These are phyloP conservation scores for Saposhnikovia divaricata DNA, from an alignment of 129 eudicot genomes.

Conservation along the genomic window DNA sequence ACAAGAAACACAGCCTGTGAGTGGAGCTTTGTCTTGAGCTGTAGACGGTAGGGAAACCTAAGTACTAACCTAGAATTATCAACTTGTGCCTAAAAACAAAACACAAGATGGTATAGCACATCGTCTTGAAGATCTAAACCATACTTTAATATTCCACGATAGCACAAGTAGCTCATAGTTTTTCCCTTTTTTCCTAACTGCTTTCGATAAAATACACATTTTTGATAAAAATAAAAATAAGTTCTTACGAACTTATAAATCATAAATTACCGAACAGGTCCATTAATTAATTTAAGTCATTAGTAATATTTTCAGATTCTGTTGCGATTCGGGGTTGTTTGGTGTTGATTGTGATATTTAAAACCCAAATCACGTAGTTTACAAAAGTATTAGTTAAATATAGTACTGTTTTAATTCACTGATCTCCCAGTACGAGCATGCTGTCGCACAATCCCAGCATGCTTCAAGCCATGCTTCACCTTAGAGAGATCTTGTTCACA, in stretches of 20 bases:
- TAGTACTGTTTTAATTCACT: not conserved
- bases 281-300: no score
- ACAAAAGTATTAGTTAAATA: not conserved
- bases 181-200: not conserved
- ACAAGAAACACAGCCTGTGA: not conserved
- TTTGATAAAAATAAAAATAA: no score
- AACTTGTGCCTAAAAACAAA: not conserved
- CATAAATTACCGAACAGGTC: no score
- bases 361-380: not conserved
- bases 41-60: not conserved
- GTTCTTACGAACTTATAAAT: no score
- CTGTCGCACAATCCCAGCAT: not conserved
- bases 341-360: not conserved
- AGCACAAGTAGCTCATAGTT: not conserved
- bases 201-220: not conserved
- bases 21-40: not conserved
- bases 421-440: not conserved
- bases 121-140: not conserved
- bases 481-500: not conserved
- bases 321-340: not conserved
- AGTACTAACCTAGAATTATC: not conserved
- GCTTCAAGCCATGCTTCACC: not conserved
- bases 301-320: no score
- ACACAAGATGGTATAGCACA: constrained; percentile 1
- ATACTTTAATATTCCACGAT: not conserved